phyloP scores from a whole-genome alignment of 306 rosid species.

The Glycine soja region DNA sequence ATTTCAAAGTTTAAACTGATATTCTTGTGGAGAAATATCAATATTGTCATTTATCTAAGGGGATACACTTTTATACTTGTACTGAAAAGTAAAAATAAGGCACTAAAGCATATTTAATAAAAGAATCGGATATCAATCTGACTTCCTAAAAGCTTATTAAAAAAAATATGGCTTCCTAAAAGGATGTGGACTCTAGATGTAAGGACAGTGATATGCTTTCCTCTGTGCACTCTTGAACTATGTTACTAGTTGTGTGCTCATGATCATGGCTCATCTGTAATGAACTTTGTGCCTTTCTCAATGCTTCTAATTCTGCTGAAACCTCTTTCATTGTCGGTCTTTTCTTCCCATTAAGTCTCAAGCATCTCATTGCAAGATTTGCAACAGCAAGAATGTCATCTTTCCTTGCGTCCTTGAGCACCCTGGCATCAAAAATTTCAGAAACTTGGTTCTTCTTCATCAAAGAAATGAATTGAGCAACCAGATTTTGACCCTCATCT shows the following conservation, averaged over 20 bases:
- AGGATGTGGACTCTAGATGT: conserved; percentile 44
- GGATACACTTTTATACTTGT: not conserved
- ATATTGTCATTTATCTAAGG: not conserved
- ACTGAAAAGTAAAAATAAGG: not conserved
- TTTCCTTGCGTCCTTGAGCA: conserved; percentile 47
- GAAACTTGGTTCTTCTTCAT: conserved; percentile 46
- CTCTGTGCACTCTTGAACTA: conserved; percentile 39
- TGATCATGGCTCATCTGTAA: conserved; percentile 42
- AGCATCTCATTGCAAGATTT: conserved; percentile 61
- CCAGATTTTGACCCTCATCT: conserved; percentile 52
- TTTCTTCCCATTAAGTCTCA: conserved; percentile 60
- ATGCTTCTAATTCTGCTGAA: conserved; percentile 57
- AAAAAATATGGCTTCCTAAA: conserved; percentile 14
- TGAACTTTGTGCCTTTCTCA: conserved; percentile 48
- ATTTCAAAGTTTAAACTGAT: not conserved
- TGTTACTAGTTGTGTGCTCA: not conserved
- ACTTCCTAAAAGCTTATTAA: too few species aligned
- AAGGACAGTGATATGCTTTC: conserved; percentile 44
- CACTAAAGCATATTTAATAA: not conserved
- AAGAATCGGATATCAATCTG: not conserved
- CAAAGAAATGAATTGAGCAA: conserved; percentile 53
- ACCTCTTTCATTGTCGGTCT: conserved; percentile 73
- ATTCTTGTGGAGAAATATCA: not conserved
- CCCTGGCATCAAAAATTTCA: conserved; percentile 51
- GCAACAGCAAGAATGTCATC: conserved; percentile 53